phyloP scores from a whole-genome alignment of 306 rosid species.

The Quercus bicolor region DNA sequence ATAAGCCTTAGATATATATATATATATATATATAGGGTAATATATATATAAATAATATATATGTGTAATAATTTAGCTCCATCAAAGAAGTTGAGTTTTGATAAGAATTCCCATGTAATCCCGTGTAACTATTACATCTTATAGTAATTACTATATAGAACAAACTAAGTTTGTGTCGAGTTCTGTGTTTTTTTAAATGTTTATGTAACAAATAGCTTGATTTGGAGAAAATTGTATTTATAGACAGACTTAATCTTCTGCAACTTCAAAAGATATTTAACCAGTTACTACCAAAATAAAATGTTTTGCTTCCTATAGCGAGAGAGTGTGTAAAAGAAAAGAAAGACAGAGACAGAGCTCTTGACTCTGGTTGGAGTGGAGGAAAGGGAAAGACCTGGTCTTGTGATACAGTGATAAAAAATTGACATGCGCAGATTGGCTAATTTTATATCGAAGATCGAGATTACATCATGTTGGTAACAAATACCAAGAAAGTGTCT shows the following conservation, averaged over 20 bases:
- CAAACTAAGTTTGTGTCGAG: not conserved
- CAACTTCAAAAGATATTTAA: not conserved
- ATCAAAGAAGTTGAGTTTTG: not conserved
- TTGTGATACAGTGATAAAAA: too few relatives aligned
- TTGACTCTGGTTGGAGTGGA: too few relatives aligned
- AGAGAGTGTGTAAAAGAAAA: too few relatives aligned
- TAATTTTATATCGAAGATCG: too few relatives aligned
- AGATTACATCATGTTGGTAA: too few relatives aligned
- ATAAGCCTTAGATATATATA: constrained; percentile 34
- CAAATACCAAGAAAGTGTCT: too few relatives aligned
- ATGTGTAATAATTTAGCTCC: not conserved
- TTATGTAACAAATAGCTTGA: not conserved
- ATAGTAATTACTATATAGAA: not conserved
- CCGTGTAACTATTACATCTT: not conserved
- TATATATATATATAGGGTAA: too few relatives aligned
- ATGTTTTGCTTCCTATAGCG: too few relatives aligned
- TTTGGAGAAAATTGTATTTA: not conserved
- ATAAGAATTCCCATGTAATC: not conserved
- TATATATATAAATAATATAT: too few relatives aligned
- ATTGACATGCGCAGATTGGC: too few relatives aligned
- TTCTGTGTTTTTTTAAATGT: not conserved
- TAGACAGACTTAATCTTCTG: not conserved
- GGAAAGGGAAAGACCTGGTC: too few relatives aligned
- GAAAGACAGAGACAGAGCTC: too few relatives aligned
- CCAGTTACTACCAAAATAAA: not conserved